Evolutionary conservation across 1,284 basidiomycete genomes (phyloP), one percentile per base, ranked within the genome.

Genomic region (Sanghuangporus sanghuang): DNA sequence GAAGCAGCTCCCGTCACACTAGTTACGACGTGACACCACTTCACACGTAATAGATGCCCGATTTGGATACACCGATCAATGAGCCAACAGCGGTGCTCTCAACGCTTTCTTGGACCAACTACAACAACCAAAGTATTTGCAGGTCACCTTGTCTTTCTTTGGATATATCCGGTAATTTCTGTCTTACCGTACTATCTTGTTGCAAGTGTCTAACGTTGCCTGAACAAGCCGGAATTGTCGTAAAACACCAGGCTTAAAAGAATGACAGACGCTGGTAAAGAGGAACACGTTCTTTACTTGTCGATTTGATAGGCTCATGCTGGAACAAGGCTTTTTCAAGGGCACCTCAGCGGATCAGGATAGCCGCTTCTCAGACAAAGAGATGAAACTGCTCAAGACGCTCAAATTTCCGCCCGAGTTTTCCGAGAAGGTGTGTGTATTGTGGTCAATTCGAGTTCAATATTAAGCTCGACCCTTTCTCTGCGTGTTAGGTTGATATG

Each of bases 331-430:
- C 32, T 93, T 93, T 75, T 93, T 93, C 86, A 93, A 92, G 75
- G 91, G 91, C 71, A 92, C 90, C 35, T 90, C 88, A 67, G 86
- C 89, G 53, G 90, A 91, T 78, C 89, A 93, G 74, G 90, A 93
- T 74, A 85, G 89, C 69, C 86, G 96, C 61, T 98, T 98, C 77
- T 92, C 90, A 57, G 93, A 98, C 86, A 98, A 99, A 79, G 95
- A 98, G 77, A 78, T 89, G 55, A 91, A 92, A 69, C 82, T 96
- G 44, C 85, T 97, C 68, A 94, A 91, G 76, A 77, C 85, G 11
- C 92, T 95, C 77, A 95, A 95, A 76, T 97, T 97, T 73, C 95
- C 95, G 4, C 74, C 90, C 3, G 85, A 93, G 71, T 97, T 98
- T 71, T 88, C 92, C 55, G 88, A 91, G 76, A 95, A 96, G 83